These are phyloP conservation scores for Xerocomellus intermedius DNA, from an alignment of 768 basidiomycete genomes.

Conservation along the genomic window DNA sequence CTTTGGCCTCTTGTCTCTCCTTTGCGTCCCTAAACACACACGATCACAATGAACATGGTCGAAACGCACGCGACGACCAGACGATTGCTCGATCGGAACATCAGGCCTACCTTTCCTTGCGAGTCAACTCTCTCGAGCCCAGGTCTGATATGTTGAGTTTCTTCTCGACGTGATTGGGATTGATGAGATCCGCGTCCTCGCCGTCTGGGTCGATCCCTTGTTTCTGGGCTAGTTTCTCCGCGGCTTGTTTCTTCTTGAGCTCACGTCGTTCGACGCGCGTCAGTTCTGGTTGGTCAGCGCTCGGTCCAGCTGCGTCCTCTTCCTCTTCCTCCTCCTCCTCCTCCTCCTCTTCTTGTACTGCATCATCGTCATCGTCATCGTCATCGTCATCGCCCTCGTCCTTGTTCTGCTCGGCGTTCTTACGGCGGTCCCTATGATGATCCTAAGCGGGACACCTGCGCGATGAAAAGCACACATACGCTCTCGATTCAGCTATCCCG, in stretches of 20 bases:
- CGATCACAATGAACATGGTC: not conserved
- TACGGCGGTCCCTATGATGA: constrained; percentile 22
- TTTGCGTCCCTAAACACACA: constrained; percentile 69
- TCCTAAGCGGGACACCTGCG: constrained; percentile 13
- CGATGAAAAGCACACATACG: constrained; percentile 36
- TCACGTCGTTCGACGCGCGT: constrained; percentile 72
- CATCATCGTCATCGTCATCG: constrained; percentile 40
- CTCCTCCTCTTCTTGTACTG: constrained; percentile 39
- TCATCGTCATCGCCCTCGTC: constrained; percentile 41
- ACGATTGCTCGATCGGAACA: not conserved
- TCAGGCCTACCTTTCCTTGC: constrained; percentile 58
- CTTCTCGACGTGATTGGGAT: constrained; percentile 76
- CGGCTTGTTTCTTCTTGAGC: constrained; percentile 77
- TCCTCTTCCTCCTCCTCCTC: constrained; percentile 44
- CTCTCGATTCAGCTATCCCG: constrained; percentile 50
- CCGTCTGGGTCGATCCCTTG: constrained; percentile 46
- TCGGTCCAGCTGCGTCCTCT: constrained; percentile 34
- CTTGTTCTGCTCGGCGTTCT: constrained; percentile 34
- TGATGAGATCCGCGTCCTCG: constrained; percentile 70
- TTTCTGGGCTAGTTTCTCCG: constrained; percentile 40
- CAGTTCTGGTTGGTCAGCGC: constrained; percentile 51
- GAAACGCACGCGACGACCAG: not conserved
- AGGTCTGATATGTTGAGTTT: constrained; percentile 76
- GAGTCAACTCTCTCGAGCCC: constrained; percentile 57
- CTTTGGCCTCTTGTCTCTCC: constrained; percentile 88